Evolutionary conservation across 1,284 basidiomycete genomes (phyloP), one percentile per base, ranked within the genome.

Genomic region (Takashimella koratensis): DNA sequence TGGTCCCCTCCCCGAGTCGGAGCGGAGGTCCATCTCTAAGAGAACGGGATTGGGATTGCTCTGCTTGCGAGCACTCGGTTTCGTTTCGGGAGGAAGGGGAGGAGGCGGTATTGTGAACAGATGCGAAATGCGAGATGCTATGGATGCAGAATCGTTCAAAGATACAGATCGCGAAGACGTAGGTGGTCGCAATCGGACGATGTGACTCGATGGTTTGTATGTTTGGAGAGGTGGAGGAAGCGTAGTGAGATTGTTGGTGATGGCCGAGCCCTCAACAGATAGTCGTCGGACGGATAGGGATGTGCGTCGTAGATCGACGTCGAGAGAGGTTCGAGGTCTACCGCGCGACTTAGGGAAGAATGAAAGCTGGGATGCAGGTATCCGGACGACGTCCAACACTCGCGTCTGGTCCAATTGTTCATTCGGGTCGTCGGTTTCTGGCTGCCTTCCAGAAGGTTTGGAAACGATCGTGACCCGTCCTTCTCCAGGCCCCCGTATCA

Each of bases 361-460:
- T 0, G 68, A 67, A 5, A 77, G 61, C 53, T 75, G 69, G 2
- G 70, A 73, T 16, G 64, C 65, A 1, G 74, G 73, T 22, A 77
- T 66, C 16, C 71, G 62, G 13, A 75, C 63, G 4, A 77, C 57
- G 43, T 71, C 66, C 27, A 75, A 56, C 0, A 70, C 52, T 3
- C 70, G 59, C 27, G 36, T 25, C 20, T n/a, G 23, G 4, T 22
- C 23, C 22, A 25, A 27, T 13, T 3, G 20, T 21, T 16, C 4
- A 8, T 44, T 26, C 8, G 41, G 30, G 16, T 36, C 30, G 8
- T 36, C 30, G 16, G 10, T 36, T 36, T 16, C 30, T 16, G 30
- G 8, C 10, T 36, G 30, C 30, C 16, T 36, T 16, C 30, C 30
- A 8, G 30, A 36, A n/a, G 2, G 43, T n/a, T 16, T 66, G 2